Base-by-base conservation (phyloP, 352 stramenopile genomes). In the Globisporangium takayamanum region DNA sequence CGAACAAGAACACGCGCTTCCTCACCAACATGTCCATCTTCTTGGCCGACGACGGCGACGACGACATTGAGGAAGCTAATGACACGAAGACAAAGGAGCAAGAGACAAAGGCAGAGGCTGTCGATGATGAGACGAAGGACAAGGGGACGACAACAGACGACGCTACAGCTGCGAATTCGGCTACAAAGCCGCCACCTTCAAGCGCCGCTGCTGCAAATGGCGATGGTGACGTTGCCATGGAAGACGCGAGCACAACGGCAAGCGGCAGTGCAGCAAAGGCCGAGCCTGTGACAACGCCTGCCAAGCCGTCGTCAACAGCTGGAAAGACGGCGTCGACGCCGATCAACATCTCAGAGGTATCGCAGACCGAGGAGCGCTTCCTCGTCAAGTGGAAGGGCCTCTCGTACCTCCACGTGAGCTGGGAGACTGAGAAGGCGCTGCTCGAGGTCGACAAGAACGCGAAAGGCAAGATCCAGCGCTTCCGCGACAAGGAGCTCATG, bases 301-400 rank as follows among this genome's bases (percentile, higher is more conserved):
- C 26, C 16, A 58, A 45, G 15, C 16, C 33, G 4, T 46, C 26
- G 53, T 15, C 30, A 16, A 37, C 39, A 12, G 37, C 51, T 16
- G 54, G 26, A 25, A 67, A 41, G 25, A 36, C 39, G 6, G 47
- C 37, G 10, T 53, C 55, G 3, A 57, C 53, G 8, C 47, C 55
- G 5, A 58, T 50, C 37, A 66, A 33, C 22, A 57, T 63, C 41
- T 45, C 30, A 28, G 60, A 66, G 18, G 55, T 62, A 11, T 63
- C 60, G 30, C 57, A 64, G 61, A 67, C 57, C 46, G 67, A 80
- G 33, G 76, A 82, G 55, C 76, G 85, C n/a, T 97, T 94, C 39
- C 63, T 97, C 56, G 73, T 97, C 53, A 97, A 97, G 60, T 97
- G 89, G 89, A 91, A 91, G 55, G 84, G 76, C 11, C 61, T 96